Evolutionary conservation across 495 filamentous ascomycete genomes (phyloP).

Genomic region (Niebla homalea): DNA sequence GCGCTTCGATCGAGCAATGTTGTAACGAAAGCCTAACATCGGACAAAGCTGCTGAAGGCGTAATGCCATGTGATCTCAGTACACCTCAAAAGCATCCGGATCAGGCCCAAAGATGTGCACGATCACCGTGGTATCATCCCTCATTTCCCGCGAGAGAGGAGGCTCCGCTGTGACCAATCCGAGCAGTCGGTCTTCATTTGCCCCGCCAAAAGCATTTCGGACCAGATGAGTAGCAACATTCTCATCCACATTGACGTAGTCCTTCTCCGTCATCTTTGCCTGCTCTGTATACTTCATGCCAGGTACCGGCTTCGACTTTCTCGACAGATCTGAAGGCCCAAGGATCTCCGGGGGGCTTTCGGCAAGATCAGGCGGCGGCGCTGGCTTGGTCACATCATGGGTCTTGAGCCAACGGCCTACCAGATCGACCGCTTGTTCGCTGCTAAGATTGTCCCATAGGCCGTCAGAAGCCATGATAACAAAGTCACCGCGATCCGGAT

Average conservation of each 20-base stretch:
- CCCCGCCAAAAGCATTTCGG: conserved; percentile 49
- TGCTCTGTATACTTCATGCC: conserved; percentile 1
- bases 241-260: conserved; percentile 37
- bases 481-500: conserved; percentile 35
- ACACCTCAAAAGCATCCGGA: no score
- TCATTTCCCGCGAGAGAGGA: conserved; percentile 34
- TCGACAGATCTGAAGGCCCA: background rate
- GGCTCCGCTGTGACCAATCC: conserved; percentile 35
- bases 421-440: conserved; percentile 43
- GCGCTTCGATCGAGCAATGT: no score
- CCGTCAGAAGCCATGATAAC: conserved; percentile 53
- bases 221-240: conserved; percentile 51
- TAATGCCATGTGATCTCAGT: no score
- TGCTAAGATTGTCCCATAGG: conserved; percentile 48
- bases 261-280: background rate
- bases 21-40: no score
- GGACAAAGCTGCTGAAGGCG: no score
- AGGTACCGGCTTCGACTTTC: background rate
- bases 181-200: conserved; percentile 39
- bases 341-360: background rate
- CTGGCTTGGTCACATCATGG: conserved; percentile 1
- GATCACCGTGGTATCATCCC: conserved; percentile 6
- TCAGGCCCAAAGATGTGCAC: no score
- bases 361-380: background rate
- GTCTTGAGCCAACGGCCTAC: conserved; percentile 42